Base-by-base conservation (phyloP, 208 protist genomes). In the Jaenimonas drosophilae region DNA sequence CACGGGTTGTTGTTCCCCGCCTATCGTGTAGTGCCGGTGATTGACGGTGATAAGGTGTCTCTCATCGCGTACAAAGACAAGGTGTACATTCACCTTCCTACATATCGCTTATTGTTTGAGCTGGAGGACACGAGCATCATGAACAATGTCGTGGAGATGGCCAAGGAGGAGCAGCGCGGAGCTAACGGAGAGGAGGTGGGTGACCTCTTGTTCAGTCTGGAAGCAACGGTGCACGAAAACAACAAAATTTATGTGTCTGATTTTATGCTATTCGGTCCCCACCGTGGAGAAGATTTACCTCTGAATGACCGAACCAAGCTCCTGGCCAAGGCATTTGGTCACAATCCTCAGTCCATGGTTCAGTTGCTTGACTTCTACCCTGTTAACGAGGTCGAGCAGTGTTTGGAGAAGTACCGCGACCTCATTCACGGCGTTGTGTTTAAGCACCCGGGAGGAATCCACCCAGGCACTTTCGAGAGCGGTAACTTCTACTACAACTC, bases 191-290 rank as follows among this genome's bases (percentile, higher is more conserved):
- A 29, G 14, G 56, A 49, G 20, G 36, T 46, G 11, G 12, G 17
- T 29, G 40, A 27, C 20, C 11, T 65, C 17, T 46, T 67, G 16
- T 88, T 91, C 57, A 86, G 71, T 36, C 58, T 91, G 24, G 78
- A 91, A 54, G 83, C 77, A 3, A 70, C 71, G 14, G 71, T 87
- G 62, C 40, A 70, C 12, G 45, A 76, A 9, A 54, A 69, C 40
- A 45, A 59, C n/a, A 62, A 68, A 49, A 24, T 91, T 5, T 86
- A 91, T 65, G 76, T 91, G 31, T 79, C 76, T 1, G 83, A 91
- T 49, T 63, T 91, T 55, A 71, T 91, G 55, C 23, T 76, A 23
- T 31, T 91, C 12, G 77, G 70, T 42, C 51, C 45, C 33, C 42
- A 67, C 19, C 40, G 67, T 11, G 83, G 77, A 2, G 58, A 57